A percentile compares a stretch with the other conserved stretches of the same genome.
Conservation (phyloP, 257 asterid species). For the Solanum rostratum region DNA sequence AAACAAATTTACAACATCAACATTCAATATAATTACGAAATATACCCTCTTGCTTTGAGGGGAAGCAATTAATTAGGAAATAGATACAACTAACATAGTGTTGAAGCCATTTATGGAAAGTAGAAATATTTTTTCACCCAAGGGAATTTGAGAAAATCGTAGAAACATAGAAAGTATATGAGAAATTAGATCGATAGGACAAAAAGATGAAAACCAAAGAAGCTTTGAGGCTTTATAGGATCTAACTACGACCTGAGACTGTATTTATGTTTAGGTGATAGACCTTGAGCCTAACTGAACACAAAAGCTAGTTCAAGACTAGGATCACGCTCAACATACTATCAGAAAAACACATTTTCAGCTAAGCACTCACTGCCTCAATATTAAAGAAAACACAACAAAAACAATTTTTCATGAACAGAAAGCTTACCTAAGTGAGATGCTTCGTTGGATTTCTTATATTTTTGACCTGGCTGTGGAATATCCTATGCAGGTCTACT, state of each 20-base stretch:
- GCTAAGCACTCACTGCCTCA: neutral
- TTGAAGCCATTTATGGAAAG: no score
- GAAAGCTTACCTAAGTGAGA: neutral
- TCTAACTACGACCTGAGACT: neutral
- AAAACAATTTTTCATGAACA: neutral
- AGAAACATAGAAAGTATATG: no score
- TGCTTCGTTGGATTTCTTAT: neutral
- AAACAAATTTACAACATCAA: no score
- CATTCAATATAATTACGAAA: no score
- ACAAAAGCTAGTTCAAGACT: neutral
- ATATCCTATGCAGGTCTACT: neutral
- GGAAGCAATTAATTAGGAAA: no score
- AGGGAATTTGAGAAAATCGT: no score
- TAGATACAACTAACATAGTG: no score
- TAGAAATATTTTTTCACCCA: no score
- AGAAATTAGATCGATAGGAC: no score
- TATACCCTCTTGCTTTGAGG: no score
- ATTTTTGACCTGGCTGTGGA: neutral
- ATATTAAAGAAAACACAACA: neutral
- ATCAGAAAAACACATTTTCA: constrained; percentile 7
- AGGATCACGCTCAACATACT: neutral
- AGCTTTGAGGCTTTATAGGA: neutral
- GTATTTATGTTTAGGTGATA: neutral
- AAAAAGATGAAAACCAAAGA: no score
- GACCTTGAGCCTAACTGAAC: no score